Evolutionary conservation across 116 monocot genomes (phyloP).

Genomic region (Cymodocea nodosa): DNA sequence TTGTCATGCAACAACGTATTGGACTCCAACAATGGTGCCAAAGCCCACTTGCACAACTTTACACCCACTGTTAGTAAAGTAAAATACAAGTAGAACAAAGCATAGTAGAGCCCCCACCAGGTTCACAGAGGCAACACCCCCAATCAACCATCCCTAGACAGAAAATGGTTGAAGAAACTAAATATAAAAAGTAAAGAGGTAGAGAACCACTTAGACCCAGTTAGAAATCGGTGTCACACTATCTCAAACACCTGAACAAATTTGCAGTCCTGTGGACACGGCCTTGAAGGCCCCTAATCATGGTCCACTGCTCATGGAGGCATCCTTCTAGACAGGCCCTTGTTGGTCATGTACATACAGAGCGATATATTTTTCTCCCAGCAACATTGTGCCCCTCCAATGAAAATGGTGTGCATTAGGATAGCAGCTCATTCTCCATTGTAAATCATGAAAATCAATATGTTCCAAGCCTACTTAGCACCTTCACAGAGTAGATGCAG

Average conservation of each 20-base stretch:
- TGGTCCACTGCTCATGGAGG: background rate
- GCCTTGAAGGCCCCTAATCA: constrained; percentile 3
- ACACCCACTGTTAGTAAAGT: too few species aligned
- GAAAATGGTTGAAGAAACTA: background rate
- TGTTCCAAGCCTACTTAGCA: too few species aligned
- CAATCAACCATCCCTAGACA: background rate
- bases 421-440: background rate
- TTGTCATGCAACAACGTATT: too few species aligned
- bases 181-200: background rate
- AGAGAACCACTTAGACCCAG: background rate
- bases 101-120: background rate
- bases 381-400: background rate
- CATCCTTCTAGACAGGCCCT: constrained; percentile 1
- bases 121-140: too few species aligned
- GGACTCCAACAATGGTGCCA: too few species aligned
- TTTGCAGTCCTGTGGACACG: background rate
- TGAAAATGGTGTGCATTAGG: background rate
- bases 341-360: background rate
- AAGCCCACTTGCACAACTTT: too few species aligned
- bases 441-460: background rate
- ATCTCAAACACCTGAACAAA: background rate
- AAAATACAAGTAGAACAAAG: background rate
- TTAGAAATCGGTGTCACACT: background rate
- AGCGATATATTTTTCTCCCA: background rate
- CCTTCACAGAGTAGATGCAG: too few species aligned